Percentiles rank a stretch among this genome's conserved stretches.
Conservation (phyloP, 2,329 filamentous ascomycete species). For the Hypoxylon sp. region DNA sequence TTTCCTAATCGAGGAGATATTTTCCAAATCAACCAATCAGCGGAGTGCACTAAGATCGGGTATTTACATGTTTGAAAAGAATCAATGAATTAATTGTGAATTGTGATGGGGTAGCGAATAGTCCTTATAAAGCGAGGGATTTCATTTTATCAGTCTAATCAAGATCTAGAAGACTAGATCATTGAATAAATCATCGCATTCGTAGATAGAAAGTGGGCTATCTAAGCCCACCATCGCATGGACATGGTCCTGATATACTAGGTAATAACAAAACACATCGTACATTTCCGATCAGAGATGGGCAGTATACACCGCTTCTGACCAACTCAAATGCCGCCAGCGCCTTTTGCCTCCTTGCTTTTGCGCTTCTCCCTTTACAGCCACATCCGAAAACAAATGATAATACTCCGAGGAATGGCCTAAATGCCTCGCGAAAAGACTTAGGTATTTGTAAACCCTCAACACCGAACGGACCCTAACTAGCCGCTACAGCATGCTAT, state of each 20-base stretch:
- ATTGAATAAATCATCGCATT: slow-evolving; percentile 31
- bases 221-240: slow-evolving; percentile 26
- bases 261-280: slow-evolving; percentile 20
- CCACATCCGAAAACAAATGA: slow-evolving; percentile 6
- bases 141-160: neutral
- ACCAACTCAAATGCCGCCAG: neutral
- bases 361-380: neutral
- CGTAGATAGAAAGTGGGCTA: slow-evolving; percentile 24
- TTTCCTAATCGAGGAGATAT: slow-evolving; percentile 41
- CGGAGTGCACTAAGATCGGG: neutral
- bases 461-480: slow-evolving; percentile 15
- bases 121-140: neutral
- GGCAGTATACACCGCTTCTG: neutral
- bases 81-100: neutral
- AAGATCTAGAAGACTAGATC: neutral
- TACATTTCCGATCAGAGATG: slow-evolving; percentile 12
- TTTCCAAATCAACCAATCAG: slow-evolving; percentile 32
- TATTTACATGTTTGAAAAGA: neutral
- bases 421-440: slow-evolving; percentile 16
- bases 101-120: neutral
- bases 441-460: slow-evolving; percentile 4
- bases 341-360: neutral
- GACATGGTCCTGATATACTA: neutral
- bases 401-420: slow-evolving; percentile 26
- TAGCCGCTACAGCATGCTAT: neutral